Base-by-base conservation (phyloP, 2,329 filamentous ascomycete species). In the Epichloe scottii region DNA sequence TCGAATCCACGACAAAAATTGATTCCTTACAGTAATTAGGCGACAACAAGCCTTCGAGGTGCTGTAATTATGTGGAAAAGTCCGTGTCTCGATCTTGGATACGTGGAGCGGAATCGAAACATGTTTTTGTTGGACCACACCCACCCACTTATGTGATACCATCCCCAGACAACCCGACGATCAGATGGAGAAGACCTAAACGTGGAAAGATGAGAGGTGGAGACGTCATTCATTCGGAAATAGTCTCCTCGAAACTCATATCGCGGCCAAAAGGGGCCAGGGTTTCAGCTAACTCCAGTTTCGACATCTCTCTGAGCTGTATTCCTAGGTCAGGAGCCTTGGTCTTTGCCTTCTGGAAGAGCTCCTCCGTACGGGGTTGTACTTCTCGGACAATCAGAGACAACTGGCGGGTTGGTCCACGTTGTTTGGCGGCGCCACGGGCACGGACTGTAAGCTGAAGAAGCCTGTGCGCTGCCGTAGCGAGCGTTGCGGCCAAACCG, bases 381-480 rank as follows among this genome's bases (percentile, higher is more conserved):
- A n/a, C n/a, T n/a, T n/a, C n/a, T n/a, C n/a, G n/a, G 23, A 23
- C 23, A 7, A 7, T 23, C 23, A 6, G 0, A 23, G 23, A 23
- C 23, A 23, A 23, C 23, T 26, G 23, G 15, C 42, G 42, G 30
- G n/a, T 49, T 42, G 23, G 26, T 8, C 48, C 40, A 49, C 38
- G 39, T 49, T 49, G 48, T 43, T 45, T 12, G 17, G 15, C 44
- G 33, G 35, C 45, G 50, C 50, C 50, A 51, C 37, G 33, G 21
- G 39, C 45, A 48, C 45, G 50, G 39, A 48, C 44, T 14, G 21
- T 5, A 30, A 10, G 8, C 26, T 10, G 35, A 37, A 30, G 33
- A 44, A 19, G 48, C 11, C 34, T 39, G 41, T 38, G 41, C 48
- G 40, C 15, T 44, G 30, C 41, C 12, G 14, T n/a, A 15, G 46